Conservation (phyloP, 805 yeast species). For the Candida sithepensis region DNA sequence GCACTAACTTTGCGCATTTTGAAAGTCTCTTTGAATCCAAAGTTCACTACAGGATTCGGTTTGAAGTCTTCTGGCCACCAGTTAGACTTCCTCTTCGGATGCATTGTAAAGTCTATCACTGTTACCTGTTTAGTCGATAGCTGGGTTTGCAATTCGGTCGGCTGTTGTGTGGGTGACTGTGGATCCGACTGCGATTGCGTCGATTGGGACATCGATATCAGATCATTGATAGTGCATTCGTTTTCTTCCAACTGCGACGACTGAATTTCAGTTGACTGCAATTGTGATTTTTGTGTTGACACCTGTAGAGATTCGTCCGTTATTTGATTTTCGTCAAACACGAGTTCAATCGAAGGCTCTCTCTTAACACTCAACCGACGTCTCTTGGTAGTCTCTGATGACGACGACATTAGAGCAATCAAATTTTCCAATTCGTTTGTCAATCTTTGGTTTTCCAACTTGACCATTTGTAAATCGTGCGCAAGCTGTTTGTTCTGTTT, state of each 20-base stretch:
- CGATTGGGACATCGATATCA: not conserved
- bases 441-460: not conserved
- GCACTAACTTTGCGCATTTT: slow-evolving; percentile 19
- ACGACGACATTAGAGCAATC: not conserved
- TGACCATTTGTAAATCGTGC: not conserved
- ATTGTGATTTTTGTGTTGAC: not conserved
- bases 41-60: slow-evolving; percentile 26
- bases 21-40: slow-evolving; percentile 18
- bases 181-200: not conserved
- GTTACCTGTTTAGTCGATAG: no score
- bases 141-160: not conserved
- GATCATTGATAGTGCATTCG: not conserved
- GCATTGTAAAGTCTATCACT: slow-evolving; percentile 22
- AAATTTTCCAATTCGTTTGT: not conserved
- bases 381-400: not conserved
- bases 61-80: slow-evolving; percentile 38
- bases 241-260: not conserved
- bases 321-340: slow-evolving; percentile 1
- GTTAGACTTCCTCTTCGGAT: slow-evolving; percentile 24
- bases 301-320: not conserved
- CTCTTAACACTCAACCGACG: not conserved
- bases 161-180: no score
- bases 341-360: not conserved
- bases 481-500: not conserved
- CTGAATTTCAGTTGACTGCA: not conserved